A percentile compares a stretch with the other conserved stretches of the same genome.
phyloP scores from a whole-genome alignment of 345 rosid species.

The Gossypioides kirkii region DNA sequence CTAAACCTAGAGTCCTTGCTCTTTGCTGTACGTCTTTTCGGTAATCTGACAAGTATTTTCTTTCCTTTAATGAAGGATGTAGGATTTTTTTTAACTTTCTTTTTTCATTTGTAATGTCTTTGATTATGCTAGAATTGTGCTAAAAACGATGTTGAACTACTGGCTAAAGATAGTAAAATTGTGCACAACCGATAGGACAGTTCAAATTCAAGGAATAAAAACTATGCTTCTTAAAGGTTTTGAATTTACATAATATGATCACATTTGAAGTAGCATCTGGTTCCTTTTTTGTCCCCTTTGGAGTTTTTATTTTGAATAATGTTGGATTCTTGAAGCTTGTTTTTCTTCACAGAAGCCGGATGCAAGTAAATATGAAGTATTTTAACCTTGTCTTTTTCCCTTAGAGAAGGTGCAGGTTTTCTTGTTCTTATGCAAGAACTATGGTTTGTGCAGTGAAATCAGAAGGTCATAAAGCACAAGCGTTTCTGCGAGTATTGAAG shows the following conservation, averaged over 20 bases:
- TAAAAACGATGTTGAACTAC: neutral
- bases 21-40: constrained; percentile 47
- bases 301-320: neutral
- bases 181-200: neutral
- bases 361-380: neutral
- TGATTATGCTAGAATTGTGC: neutral
- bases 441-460: constrained; percentile 53
- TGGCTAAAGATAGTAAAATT: neutral
- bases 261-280: neutral
- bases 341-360: neutral
- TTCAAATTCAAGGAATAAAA: neutral
- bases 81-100: neutral
- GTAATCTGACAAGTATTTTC: constrained; percentile 8
- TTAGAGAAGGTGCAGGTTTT: neutral
- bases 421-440: neutral
- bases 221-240: neutral
- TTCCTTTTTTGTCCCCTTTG: neutral
- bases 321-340: constrained; percentile 5
- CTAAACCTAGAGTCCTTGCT: constrained; percentile 91
- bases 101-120: neutral
- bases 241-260: neutral
- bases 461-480: constrained; percentile 59
- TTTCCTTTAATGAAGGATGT: neutral
- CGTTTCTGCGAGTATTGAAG: constrained; percentile 90
- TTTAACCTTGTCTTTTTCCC: neutral